A percentile compares a stretch with the other conserved stretches of the same genome.
These are phyloP conservation scores for Entelexis paramagnoliae DNA, from an alignment of 1,139 yeast genomes.

Conservation along the genomic window DNA sequence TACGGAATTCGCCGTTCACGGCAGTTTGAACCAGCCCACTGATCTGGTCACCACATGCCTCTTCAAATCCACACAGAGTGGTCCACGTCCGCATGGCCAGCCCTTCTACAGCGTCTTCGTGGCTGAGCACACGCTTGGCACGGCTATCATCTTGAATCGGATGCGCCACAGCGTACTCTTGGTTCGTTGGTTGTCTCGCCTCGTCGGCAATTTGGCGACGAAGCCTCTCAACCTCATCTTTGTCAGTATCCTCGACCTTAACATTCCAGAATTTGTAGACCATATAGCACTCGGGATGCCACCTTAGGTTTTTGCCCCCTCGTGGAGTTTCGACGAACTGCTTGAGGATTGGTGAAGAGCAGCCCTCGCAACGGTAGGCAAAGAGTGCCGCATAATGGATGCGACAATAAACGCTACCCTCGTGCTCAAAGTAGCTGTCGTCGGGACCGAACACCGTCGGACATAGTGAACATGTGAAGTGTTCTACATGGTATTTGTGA, in stretches of 20 bases:
- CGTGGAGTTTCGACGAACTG: conserved; percentile 88
- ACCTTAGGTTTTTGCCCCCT: conserved; percentile 90
- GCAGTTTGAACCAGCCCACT: conserved; percentile 87
- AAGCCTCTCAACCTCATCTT: conserved; percentile 7
- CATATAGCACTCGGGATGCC: conserved; percentile 99
- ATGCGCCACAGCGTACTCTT: background rate
- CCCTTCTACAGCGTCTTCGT: conserved; percentile 40
- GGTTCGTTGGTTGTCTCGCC: background rate
- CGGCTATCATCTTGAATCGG: conserved; percentile 13
- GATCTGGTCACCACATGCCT: conserved; percentile 81
- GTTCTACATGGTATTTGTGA: conserved; percentile 86
- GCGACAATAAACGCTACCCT: conserved; percentile 75
- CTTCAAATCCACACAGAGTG: conserved; percentile 79
- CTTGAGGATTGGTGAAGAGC: conserved; percentile 80
- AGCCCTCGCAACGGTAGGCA: conserved; percentile 90
- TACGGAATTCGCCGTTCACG: conserved; percentile 59
- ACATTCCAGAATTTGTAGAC: conserved; percentile 96
- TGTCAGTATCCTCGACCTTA: conserved; percentile 39
- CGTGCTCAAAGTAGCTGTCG: conserved; percentile 87
- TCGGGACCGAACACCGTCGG: conserved; percentile 80
- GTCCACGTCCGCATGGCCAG: conserved; percentile 74
- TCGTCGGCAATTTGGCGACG: conserved; percentile 6
- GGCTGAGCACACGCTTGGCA: conserved; percentile 43
- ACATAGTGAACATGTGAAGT: conserved; percentile 86
- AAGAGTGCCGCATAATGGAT: conserved; percentile 76